Percentiles rank a stretch among this genome's conserved stretches.
Conservation (phyloP, 2,329 filamentous ascomycete genomes). For the Uncinocarpus reesii region DNA sequence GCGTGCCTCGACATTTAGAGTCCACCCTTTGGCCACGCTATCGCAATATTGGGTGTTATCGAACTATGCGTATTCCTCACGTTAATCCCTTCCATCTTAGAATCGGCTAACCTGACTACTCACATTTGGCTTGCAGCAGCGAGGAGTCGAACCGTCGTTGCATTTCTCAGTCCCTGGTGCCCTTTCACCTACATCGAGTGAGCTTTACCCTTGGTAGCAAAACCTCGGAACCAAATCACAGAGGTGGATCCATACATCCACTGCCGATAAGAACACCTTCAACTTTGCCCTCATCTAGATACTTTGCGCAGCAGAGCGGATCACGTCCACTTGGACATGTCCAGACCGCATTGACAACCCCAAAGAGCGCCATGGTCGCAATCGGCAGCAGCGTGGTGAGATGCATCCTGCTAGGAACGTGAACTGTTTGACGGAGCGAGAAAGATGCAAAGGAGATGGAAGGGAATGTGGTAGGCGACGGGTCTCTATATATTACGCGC, state of each 20-base stretch:
- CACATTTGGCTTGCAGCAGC: conserved; percentile 15
- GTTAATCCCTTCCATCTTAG: background rate
- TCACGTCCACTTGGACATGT: conserved; percentile 17
- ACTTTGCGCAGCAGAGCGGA: conserved; percentile 14
- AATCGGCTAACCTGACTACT: background rate
- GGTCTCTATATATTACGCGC: background rate
- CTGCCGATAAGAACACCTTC: conserved; percentile 9
- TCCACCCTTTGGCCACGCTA: conserved; percentile 1
- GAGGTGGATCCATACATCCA: conserved; percentile 8
- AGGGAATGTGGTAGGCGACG: background rate
- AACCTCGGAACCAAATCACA: background rate
- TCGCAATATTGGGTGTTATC: conserved; percentile 4
- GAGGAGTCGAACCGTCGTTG: conserved; percentile 4
- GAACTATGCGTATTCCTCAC: background rate
- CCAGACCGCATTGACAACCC: conserved; percentile 13
- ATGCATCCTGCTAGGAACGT: background rate
- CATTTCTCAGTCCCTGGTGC: conserved; percentile 15
- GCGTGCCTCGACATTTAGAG: background rate
- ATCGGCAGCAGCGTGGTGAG: background rate
- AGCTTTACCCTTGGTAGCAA: background rate
- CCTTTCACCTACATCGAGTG: conserved; percentile 1
- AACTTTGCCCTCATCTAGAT: conserved; percentile 8
- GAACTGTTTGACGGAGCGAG: background rate
- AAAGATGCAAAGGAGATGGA: background rate
- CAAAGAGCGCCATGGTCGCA: background rate